A percentile compares a stretch with the other conserved stretches of the same genome.
These are phyloP conservation scores for Blastobotrys arbuscula DNA, from an alignment of 1,139 yeast species.

Conservation along the genomic window DNA sequence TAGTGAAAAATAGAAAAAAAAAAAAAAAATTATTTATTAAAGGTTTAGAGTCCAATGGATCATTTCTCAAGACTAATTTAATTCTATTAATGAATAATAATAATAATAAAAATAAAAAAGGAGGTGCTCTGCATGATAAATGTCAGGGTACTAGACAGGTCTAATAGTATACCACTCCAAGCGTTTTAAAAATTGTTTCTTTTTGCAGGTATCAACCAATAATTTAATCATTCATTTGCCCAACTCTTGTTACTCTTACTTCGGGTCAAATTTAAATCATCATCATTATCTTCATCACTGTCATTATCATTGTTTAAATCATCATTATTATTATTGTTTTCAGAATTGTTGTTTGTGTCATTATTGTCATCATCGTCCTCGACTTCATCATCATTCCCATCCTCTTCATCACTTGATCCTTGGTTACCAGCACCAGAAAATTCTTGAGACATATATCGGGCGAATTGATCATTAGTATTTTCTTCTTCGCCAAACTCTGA, in stretches of 20 bases:
- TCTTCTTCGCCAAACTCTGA: slow-evolving; percentile 23
- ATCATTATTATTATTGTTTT: not conserved
- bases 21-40: not conserved
- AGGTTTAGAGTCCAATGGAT: not conserved
- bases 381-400: slow-evolving; percentile 31
- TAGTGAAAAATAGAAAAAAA: not conserved
- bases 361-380: slow-evolving; percentile 9
- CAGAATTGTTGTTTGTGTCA: slow-evolving; percentile 21
- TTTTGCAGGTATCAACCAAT: no score
- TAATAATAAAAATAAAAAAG: not conserved
- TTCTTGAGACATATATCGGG: slow-evolving; percentile 81
- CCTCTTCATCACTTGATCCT: slow-evolving; percentile 45
- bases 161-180: no score
- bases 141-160: not conserved
- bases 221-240: no score
- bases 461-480: slow-evolving; percentile 44
- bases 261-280: slow-evolving; percentile 34
- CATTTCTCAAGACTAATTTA: no score
- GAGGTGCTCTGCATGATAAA: not conserved
- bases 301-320: slow-evolving; percentile 5
- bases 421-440: slow-evolving; percentile 36
- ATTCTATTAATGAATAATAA: not conserved
- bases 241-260: slow-evolving; percentile 34
- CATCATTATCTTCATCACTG: slow-evolving; percentile 21
- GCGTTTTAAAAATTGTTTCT: no score